Percentiles rank a stretch among this genome's conserved stretches.
Conservation (phyloP, 2,329 filamentous ascomycete genomes). For the Trichoderma simmonsii region DNA sequence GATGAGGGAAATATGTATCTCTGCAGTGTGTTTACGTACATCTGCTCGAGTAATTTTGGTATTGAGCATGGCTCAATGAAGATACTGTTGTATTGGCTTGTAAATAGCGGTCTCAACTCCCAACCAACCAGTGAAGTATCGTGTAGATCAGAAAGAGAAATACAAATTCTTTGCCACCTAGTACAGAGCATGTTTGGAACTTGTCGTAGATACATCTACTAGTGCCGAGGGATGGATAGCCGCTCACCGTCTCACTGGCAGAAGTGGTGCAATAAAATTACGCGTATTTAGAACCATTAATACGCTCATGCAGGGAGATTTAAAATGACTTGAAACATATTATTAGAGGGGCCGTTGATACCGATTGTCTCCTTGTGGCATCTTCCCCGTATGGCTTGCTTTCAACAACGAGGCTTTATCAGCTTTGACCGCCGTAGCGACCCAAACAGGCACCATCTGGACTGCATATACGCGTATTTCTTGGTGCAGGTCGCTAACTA, state of each 20-base stretch:
- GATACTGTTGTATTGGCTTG: too few relatives aligned
- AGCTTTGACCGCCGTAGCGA: neutral
- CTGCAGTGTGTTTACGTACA: neutral
- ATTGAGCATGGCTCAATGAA: fast-evolving
- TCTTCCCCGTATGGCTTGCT: neutral
- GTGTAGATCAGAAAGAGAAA: neutral
- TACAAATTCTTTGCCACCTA: neutral
- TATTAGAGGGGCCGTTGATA: neutral
- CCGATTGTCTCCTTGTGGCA: neutral
- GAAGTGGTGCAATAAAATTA: neutral
- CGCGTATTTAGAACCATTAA: neutral
- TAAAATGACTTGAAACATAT: neutral
- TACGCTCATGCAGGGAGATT: neutral
- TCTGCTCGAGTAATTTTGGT: neutral
- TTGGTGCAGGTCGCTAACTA: neutral
- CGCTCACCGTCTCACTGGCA: neutral
- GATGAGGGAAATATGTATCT: neutral
- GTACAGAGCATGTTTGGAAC: neutral
- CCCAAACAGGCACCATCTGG: neutral
- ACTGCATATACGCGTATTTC: conserved; percentile 4
- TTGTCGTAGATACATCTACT: neutral
- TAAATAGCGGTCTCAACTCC: too few relatives aligned
- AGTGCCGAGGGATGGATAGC: neutral
- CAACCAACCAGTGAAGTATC: too few relatives aligned
- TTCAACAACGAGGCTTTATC: neutral